Base-by-base conservation (phyloP, 306 rosid species). In the Castanea sativa region DNA sequence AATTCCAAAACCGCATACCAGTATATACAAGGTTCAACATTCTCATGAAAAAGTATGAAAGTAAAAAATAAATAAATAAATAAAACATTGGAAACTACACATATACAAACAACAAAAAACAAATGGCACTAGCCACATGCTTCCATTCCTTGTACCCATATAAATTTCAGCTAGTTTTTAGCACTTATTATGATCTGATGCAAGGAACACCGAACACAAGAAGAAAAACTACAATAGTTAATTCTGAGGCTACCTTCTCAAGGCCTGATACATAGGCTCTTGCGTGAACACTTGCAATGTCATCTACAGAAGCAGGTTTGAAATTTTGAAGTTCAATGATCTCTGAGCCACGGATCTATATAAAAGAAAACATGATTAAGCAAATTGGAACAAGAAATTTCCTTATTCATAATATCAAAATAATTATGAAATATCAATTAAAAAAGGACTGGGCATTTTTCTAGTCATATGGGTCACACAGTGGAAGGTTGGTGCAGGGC, bases 281-380 rank as follows among this genome's bases (percentile, higher is more conserved):
- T 38, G 97, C 78, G 82, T 94, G 99, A 87, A 94, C 95, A 56
- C 93, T 90, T 80, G 91, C 90, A 78, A 94, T 83, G 82, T 92
- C 97, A 78, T 94, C 95, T 8, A 90, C 74, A 6, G 90, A 86
- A 69, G 99, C 99, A 21, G 97, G 89, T 81, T 82, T 83, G 79
- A 92, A 90, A 81, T 81, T 63, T 71, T 85, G 83, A 79, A 94
- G 93, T 89, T 92, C 84, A 78, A 89, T 25, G 53, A 94, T 83
- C 80, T 90, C 90, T 2, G 91, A 82, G 83, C 97, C 90, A 64
- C 90, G 97, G 58, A 94, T 91, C 99, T 94, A 87, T 73, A 86
- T 32, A 65, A 59, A 63, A 72, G 20, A 80, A 78, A 76, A 9
- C 2, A 78, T 53, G 43, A 58, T 55, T 45, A 16, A 32, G 59